Base-by-base conservation (phyloP, 306 rosid species). In the Carpinus fangiana region DNA sequence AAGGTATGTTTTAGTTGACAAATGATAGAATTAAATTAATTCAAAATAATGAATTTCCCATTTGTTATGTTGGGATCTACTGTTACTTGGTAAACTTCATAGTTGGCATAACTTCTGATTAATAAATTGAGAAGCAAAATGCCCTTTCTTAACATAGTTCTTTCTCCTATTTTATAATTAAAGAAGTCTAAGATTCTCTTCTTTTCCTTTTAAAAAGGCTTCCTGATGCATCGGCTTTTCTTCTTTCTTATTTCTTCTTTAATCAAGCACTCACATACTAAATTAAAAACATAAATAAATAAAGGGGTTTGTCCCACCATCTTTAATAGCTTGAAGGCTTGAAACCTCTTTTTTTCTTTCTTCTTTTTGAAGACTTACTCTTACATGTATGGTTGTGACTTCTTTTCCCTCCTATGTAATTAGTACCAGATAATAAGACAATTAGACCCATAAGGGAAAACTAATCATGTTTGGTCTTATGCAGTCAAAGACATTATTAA, bases 1-100 rank as follows among this genome's bases (percentile, higher is more conserved):
- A 96, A 96, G 93, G 99, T 96, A 53, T 89, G 86, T 69, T 54
- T 69, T 55, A 5, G 23, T 21, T 26, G 55, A 45, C 20, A 65
- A 16, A 65, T 34, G 17, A 36, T 38, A 41, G 65, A 52, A 41
- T 16, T 50, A 16, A 51, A 73, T 9, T 48, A 48, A 10, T 11
- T 3, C 46, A 67, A 31, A 14, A 31, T 52, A 48, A 69, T 21
- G 72, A 59, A 26, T 45, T n/a, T 23, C 26, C 60, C 7, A 56
- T 70, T 20, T 36, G 34, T 18, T 12, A 45, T 70, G 12, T 50
- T 55, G 20, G 26, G 60, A 9, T n/a, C 26, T 55, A 3, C 21
- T 55, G 4, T 55, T 55, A 3, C 26, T 55, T 55, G 61, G 61
- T 55, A 55, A 55, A 55, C 38, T 51, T 50, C 36, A 41, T 46